These are phyloP conservation scores for Quercus engelmannii DNA, from an alignment of 306 rosid species.

Conservation along the genomic window DNA sequence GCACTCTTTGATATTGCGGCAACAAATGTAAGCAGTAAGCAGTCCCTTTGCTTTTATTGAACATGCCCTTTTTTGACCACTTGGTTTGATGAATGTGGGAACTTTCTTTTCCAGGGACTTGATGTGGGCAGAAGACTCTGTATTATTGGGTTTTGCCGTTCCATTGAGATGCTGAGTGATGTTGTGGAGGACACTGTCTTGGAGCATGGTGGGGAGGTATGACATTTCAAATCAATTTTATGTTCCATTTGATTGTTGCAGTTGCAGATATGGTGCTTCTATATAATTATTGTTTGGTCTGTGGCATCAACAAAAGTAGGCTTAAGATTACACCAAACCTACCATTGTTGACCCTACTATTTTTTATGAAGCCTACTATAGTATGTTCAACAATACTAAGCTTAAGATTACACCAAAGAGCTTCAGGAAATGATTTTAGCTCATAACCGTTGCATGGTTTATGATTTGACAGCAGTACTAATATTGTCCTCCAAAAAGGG, in stretches of 20 bases:
- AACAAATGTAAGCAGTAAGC: constrained; percentile 73
- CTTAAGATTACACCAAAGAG: not conserved
- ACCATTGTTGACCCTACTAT: too few species aligned
- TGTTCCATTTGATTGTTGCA: not conserved
- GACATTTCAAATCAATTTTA: not conserved
- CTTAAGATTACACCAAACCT: not conserved
- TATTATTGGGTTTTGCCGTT: constrained; percentile 91
- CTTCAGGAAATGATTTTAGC: not conserved
- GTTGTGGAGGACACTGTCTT: constrained; percentile 94
- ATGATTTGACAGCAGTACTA: not conserved
- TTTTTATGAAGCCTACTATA: too few species aligned
- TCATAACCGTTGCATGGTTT: not conserved
- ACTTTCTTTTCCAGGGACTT: constrained; percentile 63
- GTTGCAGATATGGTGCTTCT: not conserved
- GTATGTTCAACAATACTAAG: not conserved
- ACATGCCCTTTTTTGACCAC: not conserved
- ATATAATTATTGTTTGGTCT: not conserved
- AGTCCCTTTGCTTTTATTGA: constrained; percentile 2
- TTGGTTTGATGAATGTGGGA: constrained; percentile 10
- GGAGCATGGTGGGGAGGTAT: constrained; percentile 97
- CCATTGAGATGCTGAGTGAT: constrained; percentile 95
- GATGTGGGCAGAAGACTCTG: constrained; percentile 90
- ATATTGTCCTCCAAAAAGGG: not conserved
- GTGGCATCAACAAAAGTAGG: not conserved
- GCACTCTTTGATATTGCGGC: constrained; percentile 96